Percentiles rank a stretch among this genome's conserved stretches.
Evolutionary conservation across 129 eudicot genomes (phyloP).

Genomic region (Gnaphalium uliginosum): DNA sequence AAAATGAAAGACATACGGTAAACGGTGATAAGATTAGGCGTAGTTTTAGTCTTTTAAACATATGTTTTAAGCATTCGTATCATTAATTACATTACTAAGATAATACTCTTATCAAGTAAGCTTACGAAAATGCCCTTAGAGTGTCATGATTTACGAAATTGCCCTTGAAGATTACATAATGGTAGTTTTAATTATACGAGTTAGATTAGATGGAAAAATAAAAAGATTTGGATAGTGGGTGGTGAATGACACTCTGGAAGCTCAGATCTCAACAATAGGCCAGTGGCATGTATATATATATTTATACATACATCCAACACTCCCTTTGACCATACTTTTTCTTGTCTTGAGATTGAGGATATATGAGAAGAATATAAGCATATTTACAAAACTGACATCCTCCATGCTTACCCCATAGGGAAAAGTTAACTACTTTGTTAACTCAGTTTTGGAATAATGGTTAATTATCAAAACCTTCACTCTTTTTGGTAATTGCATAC

Average conservation of each 20-base stretch:
- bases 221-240: constrained; percentile 30
- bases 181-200: background rate
- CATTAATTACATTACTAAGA: too few species aligned
- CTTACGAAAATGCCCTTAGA: too few species aligned
- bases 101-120: too few species aligned
- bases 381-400: constrained; percentile 27
- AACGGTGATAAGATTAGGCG: too few species aligned
- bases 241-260: constrained; percentile 39
- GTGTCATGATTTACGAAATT: too few species aligned
- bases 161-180: too few species aligned
- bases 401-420: constrained; percentile 3
- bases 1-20: too few species aligned
- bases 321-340: constrained; percentile 40
- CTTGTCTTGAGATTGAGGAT: constrained; percentile 35
- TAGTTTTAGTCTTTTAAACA: too few species aligned
- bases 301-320: constrained; percentile 27
- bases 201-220: background rate
- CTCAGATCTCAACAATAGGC: constrained; percentile 41
- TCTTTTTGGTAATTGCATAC: too few species aligned
- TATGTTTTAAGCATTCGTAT: too few species aligned
- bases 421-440: constrained; percentile 1
- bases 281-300: constrained; percentile 21
- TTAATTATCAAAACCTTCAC: background rate
- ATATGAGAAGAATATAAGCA: constrained; percentile 23
- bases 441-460: background rate